Evolutionary conservation across 768 basidiomycete genomes (phyloP), one percentile per base, ranked within the genome.

Genomic region (Solioccasus polychromus): DNA sequence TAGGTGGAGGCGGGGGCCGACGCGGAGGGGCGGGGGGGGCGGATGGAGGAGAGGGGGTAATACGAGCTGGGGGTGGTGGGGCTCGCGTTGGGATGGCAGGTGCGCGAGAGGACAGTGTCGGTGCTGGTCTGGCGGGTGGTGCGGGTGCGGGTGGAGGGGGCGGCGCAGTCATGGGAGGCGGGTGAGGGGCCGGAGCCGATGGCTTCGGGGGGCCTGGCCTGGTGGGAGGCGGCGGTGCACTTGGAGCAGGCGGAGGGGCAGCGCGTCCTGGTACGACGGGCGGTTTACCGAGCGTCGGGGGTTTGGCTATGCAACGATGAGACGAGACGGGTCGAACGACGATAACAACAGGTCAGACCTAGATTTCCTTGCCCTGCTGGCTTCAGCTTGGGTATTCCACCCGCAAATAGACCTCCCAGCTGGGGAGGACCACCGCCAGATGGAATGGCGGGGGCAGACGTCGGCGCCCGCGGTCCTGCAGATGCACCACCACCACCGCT

Each of bases 361-460:
- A 73, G 64, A 63, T 71, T 75, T 43, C 60, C 73, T 46, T 80
- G 77, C 11, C 82, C 87, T n/a, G 86, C 77, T 35, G 90, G 80
- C 71, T 86, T 94, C 59, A 95, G 62, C 61, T 88, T 93, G 4
- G 93, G 93, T 73, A 95, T 82, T 1, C 93, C 92, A 14, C 90
- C 92, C 35, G 92, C 91, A 59, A 96, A 94, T 10, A 96, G 67
- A 2, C 80, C 84, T 25, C 82, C 92, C 4, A 94, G 70, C 63
- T 93, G 91, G 20, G 90, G 88, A 22, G 91, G 82, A 7, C 74
- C 82, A n/a, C 61, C 69, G 7, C 65, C 70, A 23, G 61, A 52
- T 8, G 55, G 41, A 42, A 52, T 25, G 46, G 30, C 44, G 17
- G 52, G 37, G 20, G 55, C 38, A 30, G 67, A 50, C 20, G 47